Percentiles rank a stretch among this genome's conserved stretches.
Evolutionary conservation across 1,139 yeast species (phyloP).

Genomic region (Geotrichum aggregatum): DNA sequence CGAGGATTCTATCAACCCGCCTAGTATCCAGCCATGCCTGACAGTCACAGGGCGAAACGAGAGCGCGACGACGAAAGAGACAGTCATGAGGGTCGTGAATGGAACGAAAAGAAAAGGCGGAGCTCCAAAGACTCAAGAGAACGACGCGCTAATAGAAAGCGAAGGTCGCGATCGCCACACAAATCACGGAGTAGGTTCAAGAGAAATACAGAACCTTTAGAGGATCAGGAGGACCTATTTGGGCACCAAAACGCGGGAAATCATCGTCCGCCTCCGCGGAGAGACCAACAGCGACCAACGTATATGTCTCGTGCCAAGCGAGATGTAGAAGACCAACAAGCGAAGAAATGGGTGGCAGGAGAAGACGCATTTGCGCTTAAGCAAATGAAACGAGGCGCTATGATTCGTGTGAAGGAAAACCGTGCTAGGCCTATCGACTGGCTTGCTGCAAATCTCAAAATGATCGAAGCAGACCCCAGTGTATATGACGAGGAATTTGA

Average conservation of each 20-base stretch:
- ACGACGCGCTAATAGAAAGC: background rate
- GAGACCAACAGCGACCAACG: conserved; percentile 6
- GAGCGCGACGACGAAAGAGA: background rate
- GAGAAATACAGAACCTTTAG: background rate
- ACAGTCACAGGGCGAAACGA: background rate
- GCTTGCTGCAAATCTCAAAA: conserved; percentile 29
- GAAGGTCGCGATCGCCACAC: background rate
- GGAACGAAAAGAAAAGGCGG: background rate
- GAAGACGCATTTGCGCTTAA: conserved; percentile 37
- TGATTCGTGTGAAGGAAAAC: conserved; percentile 34
- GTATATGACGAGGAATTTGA: conserved; percentile 24
- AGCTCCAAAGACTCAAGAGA: background rate
- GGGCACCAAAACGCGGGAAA: background rate
- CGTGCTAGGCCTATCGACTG: conserved; percentile 34
- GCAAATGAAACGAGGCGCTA: conserved; percentile 37
- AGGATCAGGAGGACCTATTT: background rate
- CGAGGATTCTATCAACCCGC: no score
- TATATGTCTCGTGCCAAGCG: conserved; percentile 20
- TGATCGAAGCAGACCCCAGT: conserved; percentile 27
- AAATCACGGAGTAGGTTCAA: background rate
- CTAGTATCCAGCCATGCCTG: background rate
- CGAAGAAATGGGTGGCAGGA: conserved; percentile 34
- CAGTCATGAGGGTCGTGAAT: background rate
- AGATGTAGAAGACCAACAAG: conserved; percentile 22
- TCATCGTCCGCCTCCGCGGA: background rate